Percentiles rank a stretch among this genome's conserved stretches.
Evolutionary conservation across 345 rosid genomes (phyloP).

Genomic region (Carallia brachiata): DNA sequence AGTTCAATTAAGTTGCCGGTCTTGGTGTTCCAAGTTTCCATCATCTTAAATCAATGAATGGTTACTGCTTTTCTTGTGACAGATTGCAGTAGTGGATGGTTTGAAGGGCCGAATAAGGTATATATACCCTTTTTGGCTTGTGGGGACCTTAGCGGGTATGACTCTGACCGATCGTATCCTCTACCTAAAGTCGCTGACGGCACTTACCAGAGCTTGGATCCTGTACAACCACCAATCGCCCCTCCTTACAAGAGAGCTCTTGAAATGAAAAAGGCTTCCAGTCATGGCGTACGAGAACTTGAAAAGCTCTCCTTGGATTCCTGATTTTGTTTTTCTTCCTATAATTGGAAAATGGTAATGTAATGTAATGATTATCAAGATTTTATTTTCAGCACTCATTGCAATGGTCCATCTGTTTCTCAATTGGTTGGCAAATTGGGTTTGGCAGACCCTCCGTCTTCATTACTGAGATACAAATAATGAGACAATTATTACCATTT

Average conservation of each 20-base stretch:
- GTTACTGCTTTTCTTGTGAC: conserved; percentile 7
- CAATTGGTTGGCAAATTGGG: too few relatives aligned
- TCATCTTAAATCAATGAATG: background rate
- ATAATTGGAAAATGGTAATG: too few relatives aligned
- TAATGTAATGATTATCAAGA: too few relatives aligned
- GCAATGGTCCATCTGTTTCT: background rate
- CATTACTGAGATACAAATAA: too few relatives aligned
- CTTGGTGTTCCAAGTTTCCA: background rate
- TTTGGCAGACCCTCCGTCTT: too few relatives aligned
- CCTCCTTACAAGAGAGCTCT: conserved; percentile 91
- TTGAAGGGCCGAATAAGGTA: conserved; percentile 89
- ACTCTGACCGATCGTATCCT: conserved; percentile 92
- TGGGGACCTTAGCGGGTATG: conserved; percentile 83
- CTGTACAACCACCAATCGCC: conserved; percentile 89
- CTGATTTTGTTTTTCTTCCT: background rate
- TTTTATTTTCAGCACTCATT: background rate
- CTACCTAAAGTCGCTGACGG: conserved; percentile 74
- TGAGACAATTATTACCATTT: too few relatives aligned
- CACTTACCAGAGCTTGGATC: conserved; percentile 75
- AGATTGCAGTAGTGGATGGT: conserved; percentile 93
- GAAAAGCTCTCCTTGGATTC: conserved; percentile 49
- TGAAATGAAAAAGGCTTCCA: conserved; percentile 84
- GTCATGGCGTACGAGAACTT: conserved; percentile 48
- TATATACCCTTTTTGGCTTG: conserved; percentile 91
- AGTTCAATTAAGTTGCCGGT: background rate